A percentile compares a stretch with the other conserved stretches of the same genome.
phyloP scores from a whole-genome alignment of 2,329 filamentous ascomycete genomes.

The Orbilia javanica region DNA sequence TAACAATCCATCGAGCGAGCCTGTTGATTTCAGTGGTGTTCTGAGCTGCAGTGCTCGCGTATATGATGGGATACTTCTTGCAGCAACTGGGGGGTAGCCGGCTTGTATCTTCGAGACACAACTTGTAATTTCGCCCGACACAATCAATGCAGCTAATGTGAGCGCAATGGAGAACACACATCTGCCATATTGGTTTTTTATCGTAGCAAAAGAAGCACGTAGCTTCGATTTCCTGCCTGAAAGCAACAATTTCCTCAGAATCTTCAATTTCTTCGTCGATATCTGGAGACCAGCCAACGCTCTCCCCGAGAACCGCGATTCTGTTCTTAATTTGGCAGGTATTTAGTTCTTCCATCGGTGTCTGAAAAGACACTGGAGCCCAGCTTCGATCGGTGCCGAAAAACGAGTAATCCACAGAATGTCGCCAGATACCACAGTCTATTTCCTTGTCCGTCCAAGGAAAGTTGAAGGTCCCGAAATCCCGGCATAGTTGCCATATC shows the following conservation, averaged over 20 bases:
- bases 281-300: conserved; percentile 43
- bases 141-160: conserved; percentile 41
- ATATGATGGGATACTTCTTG: conserved; percentile 18
- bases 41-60: conserved; percentile 30
- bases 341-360: background rate
- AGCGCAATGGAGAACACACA: conserved; percentile 28
- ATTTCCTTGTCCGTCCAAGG: conserved; percentile 17
- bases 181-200: conserved; percentile 37
- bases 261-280: background rate
- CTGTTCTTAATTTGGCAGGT: conserved; percentile 32
- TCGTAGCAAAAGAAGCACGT: conserved; percentile 51
- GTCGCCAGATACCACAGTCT: background rate
- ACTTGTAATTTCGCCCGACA: conserved; percentile 29
- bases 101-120: conserved; percentile 48
- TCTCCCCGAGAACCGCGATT: conserved; percentile 44
- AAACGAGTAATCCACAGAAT: conserved; percentile 26
- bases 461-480: background rate
- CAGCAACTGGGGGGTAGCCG: conserved; percentile 37
- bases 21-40: conserved; percentile 27
- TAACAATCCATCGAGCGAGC: conserved; percentile 33
- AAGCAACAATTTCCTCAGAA: conserved; percentile 3
- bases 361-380: conserved; percentile 16
- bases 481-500: background rate
- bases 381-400: conserved; percentile 31
- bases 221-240: conserved; percentile 18